These are phyloP conservation scores for Curvularia spicifera DNA, from an alignment of 2,329 filamentous ascomycete species.

Conservation along the genomic window DNA sequence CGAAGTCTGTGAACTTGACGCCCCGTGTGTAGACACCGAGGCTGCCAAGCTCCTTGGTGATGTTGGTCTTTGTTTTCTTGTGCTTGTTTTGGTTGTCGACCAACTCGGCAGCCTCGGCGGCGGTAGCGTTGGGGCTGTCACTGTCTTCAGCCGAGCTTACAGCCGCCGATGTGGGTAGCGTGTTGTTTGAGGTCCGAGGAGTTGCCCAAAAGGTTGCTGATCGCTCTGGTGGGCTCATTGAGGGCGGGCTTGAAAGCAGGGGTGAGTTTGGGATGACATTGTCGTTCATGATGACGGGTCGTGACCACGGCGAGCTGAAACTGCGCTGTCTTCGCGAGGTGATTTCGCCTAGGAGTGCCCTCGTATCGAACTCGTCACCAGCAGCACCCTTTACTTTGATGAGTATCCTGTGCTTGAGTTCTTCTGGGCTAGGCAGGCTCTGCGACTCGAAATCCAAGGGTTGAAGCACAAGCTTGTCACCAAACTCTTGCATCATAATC, in stretches of 20 bases:
- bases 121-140: slow-evolving; percentile 66
- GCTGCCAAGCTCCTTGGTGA: slow-evolving; percentile 79
- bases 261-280: slow-evolving; percentile 57
- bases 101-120: slow-evolving; percentile 60
- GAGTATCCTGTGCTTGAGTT: slow-evolving; percentile 81
- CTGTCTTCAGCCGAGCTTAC: slow-evolving; percentile 76
- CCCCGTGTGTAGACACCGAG: slow-evolving; percentile 80
- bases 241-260: slow-evolving; percentile 59
- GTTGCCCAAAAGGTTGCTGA: slow-evolving; percentile 56
- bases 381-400: slow-evolving; percentile 92
- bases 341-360: slow-evolving; percentile 44
- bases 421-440: slow-evolving; percentile 81
- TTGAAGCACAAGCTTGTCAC: slow-evolving; percentile 76
- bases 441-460: slow-evolving; percentile 72
- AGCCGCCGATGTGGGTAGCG: slow-evolving; percentile 60
- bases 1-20: slow-evolving; percentile 85
- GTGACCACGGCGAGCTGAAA: slow-evolving; percentile 76
- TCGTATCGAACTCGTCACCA: slow-evolving; percentile 50
- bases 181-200: slow-evolving; percentile 61
- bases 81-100: slow-evolving; percentile 65
- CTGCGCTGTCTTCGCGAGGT: slow-evolving; percentile 62
- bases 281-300: slow-evolving; percentile 67
- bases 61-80: slow-evolving; percentile 71
- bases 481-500: slow-evolving; percentile 85
- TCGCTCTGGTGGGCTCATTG: slow-evolving; percentile 60